Evolutionary conservation across 1,284 basidiomycete genomes (phyloP).

Genomic region (Kwoniella shivajii): DNA sequence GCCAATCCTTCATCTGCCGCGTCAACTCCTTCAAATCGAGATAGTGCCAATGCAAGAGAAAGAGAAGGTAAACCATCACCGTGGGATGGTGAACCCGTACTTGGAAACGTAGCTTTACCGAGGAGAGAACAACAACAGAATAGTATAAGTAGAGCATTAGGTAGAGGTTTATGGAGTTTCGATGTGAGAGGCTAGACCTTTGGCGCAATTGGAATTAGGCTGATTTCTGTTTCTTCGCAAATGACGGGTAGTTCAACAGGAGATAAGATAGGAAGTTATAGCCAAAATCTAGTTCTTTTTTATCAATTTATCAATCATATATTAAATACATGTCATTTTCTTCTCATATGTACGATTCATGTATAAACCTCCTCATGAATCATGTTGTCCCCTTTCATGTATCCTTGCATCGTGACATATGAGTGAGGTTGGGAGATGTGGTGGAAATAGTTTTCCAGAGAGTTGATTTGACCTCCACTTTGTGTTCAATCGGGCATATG

Average conservation of each 20-base stretch:
- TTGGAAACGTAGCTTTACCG: conserved; percentile 32
- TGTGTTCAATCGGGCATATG: too few species aligned
- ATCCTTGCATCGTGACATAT: too few species aligned
- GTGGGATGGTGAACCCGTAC: conserved; percentile 29
- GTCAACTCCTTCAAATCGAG: conserved; percentile 1
- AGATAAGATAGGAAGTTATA: background rate
- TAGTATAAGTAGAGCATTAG: conserved; percentile 20
- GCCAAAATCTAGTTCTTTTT: background rate
- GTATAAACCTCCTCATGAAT: too few species aligned
- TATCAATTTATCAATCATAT: too few species aligned
- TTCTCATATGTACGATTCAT: background rate
- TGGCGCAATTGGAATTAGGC: background rate
- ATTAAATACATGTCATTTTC: background rate
- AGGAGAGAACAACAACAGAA: conserved; percentile 25
- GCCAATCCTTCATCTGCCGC: background rate
- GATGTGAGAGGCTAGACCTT: conserved; percentile 23
- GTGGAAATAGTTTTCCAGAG: too few species aligned
- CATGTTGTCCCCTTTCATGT: too few species aligned
- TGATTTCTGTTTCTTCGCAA: too few species aligned
- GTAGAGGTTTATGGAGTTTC: conserved; percentile 43
- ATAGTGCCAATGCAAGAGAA: background rate
- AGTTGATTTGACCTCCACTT: too few species aligned
- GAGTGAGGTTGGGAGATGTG: too few species aligned
- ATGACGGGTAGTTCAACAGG: too few species aligned
- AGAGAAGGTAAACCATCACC: conserved; percentile 2